phyloP scores from a whole-genome alignment of 257 asterid genomes.

The Fraxinus excelsior region DNA sequence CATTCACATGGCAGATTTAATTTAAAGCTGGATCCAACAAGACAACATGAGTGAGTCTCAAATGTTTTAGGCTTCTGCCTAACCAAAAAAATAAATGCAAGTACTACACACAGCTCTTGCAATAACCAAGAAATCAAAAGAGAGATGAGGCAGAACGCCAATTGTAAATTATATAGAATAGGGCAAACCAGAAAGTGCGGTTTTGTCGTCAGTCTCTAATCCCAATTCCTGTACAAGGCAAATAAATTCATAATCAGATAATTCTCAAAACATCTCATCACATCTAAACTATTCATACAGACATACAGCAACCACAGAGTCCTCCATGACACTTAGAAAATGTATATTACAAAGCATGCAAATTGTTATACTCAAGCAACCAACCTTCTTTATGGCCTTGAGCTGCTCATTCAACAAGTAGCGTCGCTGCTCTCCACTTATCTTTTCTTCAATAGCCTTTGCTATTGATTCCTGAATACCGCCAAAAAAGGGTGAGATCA shows the following conservation, averaged over 20 bases:
- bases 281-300: conserved; percentile 23
- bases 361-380: conserved; percentile 19
- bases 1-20: too few species aligned
- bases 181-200: conserved; percentile 85
- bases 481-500: conserved; percentile 25
- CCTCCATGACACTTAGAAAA: conserved; percentile 14
- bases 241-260: conserved; percentile 25
- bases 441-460: conserved; percentile 97
- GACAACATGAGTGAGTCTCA: background rate
- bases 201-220: conserved; percentile 96
- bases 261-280: conserved; percentile 12
- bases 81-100: background rate
- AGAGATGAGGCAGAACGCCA: conserved; percentile 6
- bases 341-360: conserved; percentile 12
- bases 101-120: conserved; percentile 6
- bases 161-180: conserved; percentile 20
- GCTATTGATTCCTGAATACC: conserved; percentile 85
- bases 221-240: conserved; percentile 77
- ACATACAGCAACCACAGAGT: conserved; percentile 12
- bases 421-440: conserved; percentile 97
- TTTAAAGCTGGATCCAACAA: background rate
- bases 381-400: conserved; percentile 95
- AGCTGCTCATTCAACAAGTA: conserved; percentile 92
- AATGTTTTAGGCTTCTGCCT: conserved; percentile 15
- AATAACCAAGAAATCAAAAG: conserved; percentile 6